Conservation (phyloP, 305 asterid genomes). For the Fraxinus angustifolia region DNA sequence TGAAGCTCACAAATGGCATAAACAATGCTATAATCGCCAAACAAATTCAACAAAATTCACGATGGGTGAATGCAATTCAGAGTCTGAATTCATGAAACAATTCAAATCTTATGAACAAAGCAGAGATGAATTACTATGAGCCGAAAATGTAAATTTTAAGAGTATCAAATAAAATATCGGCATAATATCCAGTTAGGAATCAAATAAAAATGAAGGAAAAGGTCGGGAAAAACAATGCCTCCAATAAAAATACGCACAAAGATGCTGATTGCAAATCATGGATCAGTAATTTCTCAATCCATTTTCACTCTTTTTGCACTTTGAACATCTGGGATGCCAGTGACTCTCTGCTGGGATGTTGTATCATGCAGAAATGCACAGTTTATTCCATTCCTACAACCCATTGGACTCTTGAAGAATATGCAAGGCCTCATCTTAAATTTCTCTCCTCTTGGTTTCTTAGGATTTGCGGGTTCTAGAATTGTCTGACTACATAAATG, state of each 20-base stretch:
- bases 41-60: conserved; percentile 43
- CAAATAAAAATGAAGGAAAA: not conserved
- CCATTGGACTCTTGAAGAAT: conserved; percentile 51
- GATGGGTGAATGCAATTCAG: not conserved
- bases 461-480: conserved; percentile 30
- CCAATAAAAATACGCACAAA: not conserved
- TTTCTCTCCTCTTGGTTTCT: conserved; percentile 33
- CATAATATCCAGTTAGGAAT: not conserved
- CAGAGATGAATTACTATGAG: not conserved
- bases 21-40: conserved; percentile 89
- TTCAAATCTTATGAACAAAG: not conserved
- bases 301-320: conserved; percentile 59
- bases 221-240: not conserved
- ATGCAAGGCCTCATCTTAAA: conserved; percentile 54
- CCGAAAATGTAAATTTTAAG: not conserved
- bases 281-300: conserved; percentile 49
- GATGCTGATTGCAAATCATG: conserved; percentile 17
- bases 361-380: conserved; percentile 52
- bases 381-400: conserved; percentile 62
- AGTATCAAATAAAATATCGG: not conserved
- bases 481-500: conserved; percentile 26
- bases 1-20: conserved; percentile 88
- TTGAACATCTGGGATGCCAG: conserved; percentile 39
- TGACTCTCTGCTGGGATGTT: conserved; percentile 32
- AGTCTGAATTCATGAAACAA: not conserved